phyloP scores from a whole-genome alignment of 129 eudicot genomes.

The Arctium lappa region DNA sequence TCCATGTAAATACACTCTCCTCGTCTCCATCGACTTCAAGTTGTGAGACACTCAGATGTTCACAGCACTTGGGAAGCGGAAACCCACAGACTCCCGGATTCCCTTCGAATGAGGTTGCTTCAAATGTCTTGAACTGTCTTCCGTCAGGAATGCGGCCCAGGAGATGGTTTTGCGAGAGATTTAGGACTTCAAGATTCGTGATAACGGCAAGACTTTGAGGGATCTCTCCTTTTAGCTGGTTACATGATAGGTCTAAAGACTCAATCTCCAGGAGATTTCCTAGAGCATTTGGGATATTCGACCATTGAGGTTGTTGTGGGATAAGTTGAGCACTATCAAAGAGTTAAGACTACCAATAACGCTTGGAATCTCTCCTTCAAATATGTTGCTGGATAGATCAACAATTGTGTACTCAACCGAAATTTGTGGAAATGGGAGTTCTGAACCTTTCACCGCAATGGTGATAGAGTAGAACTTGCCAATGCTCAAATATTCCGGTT shows the following conservation, averaged over 20 bases:
- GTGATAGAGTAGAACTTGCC: not conserved
- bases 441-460: slow-evolving; percentile 11
- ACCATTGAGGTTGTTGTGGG: slow-evolving; percentile 27
- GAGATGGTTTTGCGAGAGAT: slow-evolving; percentile 32
- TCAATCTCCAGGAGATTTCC: slow-evolving; percentile 30
- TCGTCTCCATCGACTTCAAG: not conserved
- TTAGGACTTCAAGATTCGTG: slow-evolving; percentile 15
- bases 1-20: slow-evolving; percentile 15
- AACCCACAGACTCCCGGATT: not conserved
- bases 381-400: slow-evolving; percentile 24
- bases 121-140: not conserved
- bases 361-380: slow-evolving; percentile 20
- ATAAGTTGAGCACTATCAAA: slow-evolving; percentile 26
- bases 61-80: not conserved
- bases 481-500: not conserved
- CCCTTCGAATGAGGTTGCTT: not conserved
- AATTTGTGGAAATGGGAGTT: not conserved
- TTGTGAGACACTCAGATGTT: not conserved
- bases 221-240: not conserved
- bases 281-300: slow-evolving; percentile 20
- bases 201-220: not conserved
- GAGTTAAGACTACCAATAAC: slow-evolving; percentile 25
- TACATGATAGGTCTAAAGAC: slow-evolving; percentile 24
- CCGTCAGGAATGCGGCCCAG: not conserved
- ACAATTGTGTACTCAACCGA: slow-evolving; percentile 6